Conservation (phyloP, 1,139 yeast genomes). For the Pichia sp. region DNA sequence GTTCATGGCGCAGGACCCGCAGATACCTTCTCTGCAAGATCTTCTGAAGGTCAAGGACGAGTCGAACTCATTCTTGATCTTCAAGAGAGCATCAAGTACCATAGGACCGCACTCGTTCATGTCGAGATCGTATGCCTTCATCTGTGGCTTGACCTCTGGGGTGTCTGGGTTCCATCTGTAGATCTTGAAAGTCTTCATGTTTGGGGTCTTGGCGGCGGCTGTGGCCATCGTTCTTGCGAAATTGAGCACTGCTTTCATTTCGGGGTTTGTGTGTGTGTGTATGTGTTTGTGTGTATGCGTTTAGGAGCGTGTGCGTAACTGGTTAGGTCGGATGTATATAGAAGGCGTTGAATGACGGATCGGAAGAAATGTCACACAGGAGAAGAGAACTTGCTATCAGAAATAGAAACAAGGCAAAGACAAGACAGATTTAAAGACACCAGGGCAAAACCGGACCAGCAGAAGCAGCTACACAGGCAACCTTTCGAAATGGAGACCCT, state of each 20-base stretch:
- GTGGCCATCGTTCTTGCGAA: slow-evolving; percentile 32
- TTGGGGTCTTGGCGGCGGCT: slow-evolving; percentile 39
- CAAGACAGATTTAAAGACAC: no score
- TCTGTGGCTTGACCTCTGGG: slow-evolving; percentile 86
- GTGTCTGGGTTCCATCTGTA: slow-evolving; percentile 99
- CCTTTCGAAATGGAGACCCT: background rate
- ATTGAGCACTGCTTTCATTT: slow-evolving; percentile 6
- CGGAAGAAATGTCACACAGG: no score
- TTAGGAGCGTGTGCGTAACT: no score
- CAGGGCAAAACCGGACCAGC: background rate
- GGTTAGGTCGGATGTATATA: no score
- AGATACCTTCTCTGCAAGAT: slow-evolving; percentile 98
- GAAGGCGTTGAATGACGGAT: no score
- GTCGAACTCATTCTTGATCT: slow-evolving; percentile 95
- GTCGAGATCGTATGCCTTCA: slow-evolving; percentile 81
- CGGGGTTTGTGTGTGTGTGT: background rate
- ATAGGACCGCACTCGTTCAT: slow-evolving; percentile 94
- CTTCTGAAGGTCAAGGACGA: slow-evolving; percentile 93
- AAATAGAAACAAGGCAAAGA: background rate
- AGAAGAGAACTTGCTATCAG: background rate
- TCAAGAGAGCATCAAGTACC: slow-evolving; percentile 92
- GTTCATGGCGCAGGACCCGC: slow-evolving; percentile 99
- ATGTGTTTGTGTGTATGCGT: background rate
- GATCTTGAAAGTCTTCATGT: slow-evolving; percentile 79
- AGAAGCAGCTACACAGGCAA: background rate